Conservation (phyloP, 2,329 filamentous ascomycete species). For the Fusarium protoensiforme region DNA sequence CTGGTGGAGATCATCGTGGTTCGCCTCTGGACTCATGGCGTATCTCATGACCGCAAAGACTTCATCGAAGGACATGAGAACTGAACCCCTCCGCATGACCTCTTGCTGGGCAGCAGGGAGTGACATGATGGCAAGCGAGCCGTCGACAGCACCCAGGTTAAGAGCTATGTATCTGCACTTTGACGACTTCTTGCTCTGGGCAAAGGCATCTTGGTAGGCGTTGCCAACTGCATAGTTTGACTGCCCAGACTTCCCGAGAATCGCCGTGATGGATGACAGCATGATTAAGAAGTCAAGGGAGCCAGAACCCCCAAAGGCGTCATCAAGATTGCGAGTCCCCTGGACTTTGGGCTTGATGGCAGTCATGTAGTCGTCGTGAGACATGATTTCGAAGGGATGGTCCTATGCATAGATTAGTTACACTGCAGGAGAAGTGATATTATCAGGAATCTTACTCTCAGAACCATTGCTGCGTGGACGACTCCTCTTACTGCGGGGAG, state of each 20-base stretch:
- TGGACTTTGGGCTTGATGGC: slow-evolving; percentile 25
- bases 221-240: slow-evolving; percentile 23
- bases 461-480: slow-evolving; percentile 20
- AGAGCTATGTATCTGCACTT: slow-evolving; percentile 20
- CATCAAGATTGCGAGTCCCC: slow-evolving; percentile 20
- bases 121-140: slow-evolving; percentile 16
- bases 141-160: slow-evolving; percentile 18
- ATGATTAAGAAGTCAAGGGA: slow-evolving; percentile 30
- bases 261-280: slow-evolving; percentile 21
- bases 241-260: slow-evolving; percentile 19
- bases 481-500: slow-evolving; percentile 17
- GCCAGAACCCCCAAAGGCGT: slow-evolving; percentile 5
- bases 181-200: slow-evolving; percentile 2
- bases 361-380: slow-evolving; percentile 13
- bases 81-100: slow-evolving; percentile 11
- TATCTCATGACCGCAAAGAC: slow-evolving; percentile 17
- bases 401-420: slow-evolving; percentile 1
- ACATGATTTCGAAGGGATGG: slow-evolving; percentile 20
- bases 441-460: slow-evolving; percentile 6
- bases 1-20: slow-evolving; percentile 1
- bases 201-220: slow-evolving; percentile 23
- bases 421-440: neutral
- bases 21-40: slow-evolving; percentile 12
- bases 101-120: slow-evolving; percentile 16
- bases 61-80: slow-evolving; percentile 23